Evolutionary conservation across 768 basidiomycete genomes (phyloP), one percentile per base, ranked within the genome.

Genomic region (Leccinum subgranulosum): DNA sequence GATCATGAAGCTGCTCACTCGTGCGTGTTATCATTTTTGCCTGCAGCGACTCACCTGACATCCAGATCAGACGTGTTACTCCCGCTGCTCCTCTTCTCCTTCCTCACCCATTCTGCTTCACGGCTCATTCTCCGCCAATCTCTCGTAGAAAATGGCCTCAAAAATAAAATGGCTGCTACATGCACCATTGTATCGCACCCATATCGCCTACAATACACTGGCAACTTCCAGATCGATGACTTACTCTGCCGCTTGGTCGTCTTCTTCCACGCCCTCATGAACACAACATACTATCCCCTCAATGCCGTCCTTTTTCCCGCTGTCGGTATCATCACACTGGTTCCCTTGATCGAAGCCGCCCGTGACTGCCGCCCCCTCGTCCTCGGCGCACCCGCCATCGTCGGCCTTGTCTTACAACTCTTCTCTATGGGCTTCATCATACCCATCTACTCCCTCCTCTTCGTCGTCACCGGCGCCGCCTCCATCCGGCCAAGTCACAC

Each of bases 401-500:
- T 79, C 59, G 73, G 78, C 11, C 62, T 81, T 10, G 59, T 79
- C 7, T 73, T 66, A 46, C 83, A 84, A 61, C 50, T 71, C 9
- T 59, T 73, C 17, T 74, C 79, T n/a, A 63, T 79, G 56, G 83
- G 76, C 15, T 66, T 76, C 36, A 68, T 74, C 48, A 71, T 77
- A 48, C 79, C 83, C 14, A 28, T 84, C 2, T 85, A 83, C 56
- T 78, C 77, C 74, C 67, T 82, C 31, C 54, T 72, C 34, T 78
- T 81, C 68, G 71, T 81, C 57, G 54, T 79, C 36, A 74, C 75
- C 0, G 75, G 76, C 6, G 67, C 75, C 2, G 54, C 74, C 14
- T 61, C 60, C 27, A 56, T 47, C 15, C 49, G 3, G 3, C 53
- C 34, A 11, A 39, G 41, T 49, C 19, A 15, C 31, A 19, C 2